phyloP scores from a whole-genome alignment of 2,329 filamentous ascomycete species.

The Neofusicoccum laricinum region DNA sequence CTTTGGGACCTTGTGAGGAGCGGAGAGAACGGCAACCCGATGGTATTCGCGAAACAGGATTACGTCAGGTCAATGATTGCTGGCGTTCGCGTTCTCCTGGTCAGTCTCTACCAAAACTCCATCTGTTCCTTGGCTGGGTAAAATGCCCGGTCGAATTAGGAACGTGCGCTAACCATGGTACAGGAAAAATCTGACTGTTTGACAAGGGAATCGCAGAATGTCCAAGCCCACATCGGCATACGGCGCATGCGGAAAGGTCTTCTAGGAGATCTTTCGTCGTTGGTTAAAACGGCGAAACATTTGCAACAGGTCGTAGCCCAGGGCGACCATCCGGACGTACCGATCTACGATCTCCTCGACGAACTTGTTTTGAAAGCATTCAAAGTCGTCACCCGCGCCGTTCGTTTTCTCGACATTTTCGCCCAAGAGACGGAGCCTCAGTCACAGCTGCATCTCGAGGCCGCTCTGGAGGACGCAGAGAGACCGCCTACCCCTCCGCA shows the following conservation, averaged over 20 bases:
- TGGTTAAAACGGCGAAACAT: slow-evolving; percentile 85
- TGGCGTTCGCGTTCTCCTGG: slow-evolving; percentile 83
- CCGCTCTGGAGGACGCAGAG: slow-evolving; percentile 24
- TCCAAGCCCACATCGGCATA: slow-evolving; percentile 72
- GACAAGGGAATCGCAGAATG: slow-evolving; percentile 72
- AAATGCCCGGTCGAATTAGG: neutral
- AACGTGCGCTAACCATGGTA: neutral
- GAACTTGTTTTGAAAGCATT: slow-evolving; percentile 93
- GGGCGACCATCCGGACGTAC: slow-evolving; percentile 32
- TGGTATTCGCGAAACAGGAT: slow-evolving; percentile 85
- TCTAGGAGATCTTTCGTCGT: slow-evolving; percentile 80
- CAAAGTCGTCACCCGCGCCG: slow-evolving; percentile 86
- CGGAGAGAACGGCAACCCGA: slow-evolving; percentile 69
- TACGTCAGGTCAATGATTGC: slow-evolving; percentile 93
- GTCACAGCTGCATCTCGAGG: slow-evolving; percentile 25
- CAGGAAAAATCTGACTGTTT: slow-evolving; percentile 87
- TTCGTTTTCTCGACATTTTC: slow-evolving; percentile 84
- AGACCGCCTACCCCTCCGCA: slow-evolving; percentile 39
- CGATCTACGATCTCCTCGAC: slow-evolving; percentile 74
- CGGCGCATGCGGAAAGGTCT: slow-evolving; percentile 81
- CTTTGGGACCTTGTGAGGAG: slow-evolving; percentile 89
- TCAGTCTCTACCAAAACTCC: slow-evolving; percentile 53
- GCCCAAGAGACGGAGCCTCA: slow-evolving; percentile 48
- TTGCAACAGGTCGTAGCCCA: slow-evolving; percentile 68
- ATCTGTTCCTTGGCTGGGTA: neutral